Conservation (phyloP, 192 early-diverging fungal species). For the Mortierella antarctica region DNA sequence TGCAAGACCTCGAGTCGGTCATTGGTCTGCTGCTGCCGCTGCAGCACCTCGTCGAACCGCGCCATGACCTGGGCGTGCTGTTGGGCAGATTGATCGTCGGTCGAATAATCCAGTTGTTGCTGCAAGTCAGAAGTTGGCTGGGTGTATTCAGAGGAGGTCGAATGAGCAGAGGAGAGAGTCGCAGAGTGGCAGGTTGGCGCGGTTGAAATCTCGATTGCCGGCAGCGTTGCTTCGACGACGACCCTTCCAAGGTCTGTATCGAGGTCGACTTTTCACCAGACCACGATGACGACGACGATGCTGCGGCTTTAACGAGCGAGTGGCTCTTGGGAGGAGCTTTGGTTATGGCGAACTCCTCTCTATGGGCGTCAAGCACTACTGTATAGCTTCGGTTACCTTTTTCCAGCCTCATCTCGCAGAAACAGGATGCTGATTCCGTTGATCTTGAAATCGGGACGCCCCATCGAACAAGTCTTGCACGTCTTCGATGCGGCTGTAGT, state of each 20-base stretch:
- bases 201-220: too few species aligned
- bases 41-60: slow-evolving; percentile 1
- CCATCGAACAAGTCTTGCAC: neutral
- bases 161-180: neutral
- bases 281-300: too few species aligned
- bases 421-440: slow-evolving; percentile 1
- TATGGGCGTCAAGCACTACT: too few species aligned
- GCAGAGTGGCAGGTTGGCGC: too few species aligned
- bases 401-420: neutral
- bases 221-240: too few species aligned
- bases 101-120: neutral
- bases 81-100: neutral
- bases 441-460: slow-evolving; percentile 8
- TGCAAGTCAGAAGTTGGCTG: neutral
- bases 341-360: too few species aligned
- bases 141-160: neutral
- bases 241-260: too few species aligned
- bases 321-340: too few species aligned
- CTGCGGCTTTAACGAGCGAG: too few species aligned
- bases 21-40: slow-evolving; percentile 10
- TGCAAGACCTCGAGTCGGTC: neutral
- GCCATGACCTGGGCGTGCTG: slow-evolving; percentile 3
- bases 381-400: too few species aligned
- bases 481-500: slow-evolving; percentile 10
- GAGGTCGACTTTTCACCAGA: too few species aligned